Evolutionary conservation across 2,329 filamentous ascomycete species (phyloP).

Genomic region (Graphilbum fragrans): DNA sequence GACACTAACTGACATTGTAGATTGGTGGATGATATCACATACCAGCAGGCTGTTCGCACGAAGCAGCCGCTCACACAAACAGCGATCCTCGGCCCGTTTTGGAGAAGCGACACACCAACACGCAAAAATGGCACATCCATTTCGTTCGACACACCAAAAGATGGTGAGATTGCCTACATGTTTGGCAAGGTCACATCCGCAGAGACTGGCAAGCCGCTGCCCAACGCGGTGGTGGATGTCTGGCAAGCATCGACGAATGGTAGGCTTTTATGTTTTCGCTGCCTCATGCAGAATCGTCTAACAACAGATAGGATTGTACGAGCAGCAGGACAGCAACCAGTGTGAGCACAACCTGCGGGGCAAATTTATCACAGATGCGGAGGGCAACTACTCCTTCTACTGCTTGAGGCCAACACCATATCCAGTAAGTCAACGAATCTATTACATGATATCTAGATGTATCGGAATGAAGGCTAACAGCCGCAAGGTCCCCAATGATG

Average conservation of each 20-base stretch:
- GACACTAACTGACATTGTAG: no score
- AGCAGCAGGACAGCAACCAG: conserved; percentile 52
- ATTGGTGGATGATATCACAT: conserved; percentile 53
- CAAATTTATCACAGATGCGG: conserved; percentile 17
- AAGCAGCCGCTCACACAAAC: conserved; percentile 30
- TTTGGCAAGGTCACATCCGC: conserved; percentile 29
- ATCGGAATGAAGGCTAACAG: neutral
- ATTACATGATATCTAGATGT: neutral
- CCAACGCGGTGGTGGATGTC: conserved; percentile 44
- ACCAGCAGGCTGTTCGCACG: conserved; percentile 31
- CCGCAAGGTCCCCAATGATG: conserved; percentile 6
- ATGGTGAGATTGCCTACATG: conserved; percentile 37
- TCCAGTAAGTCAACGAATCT: conserved; percentile 17
- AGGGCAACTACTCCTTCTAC: conserved; percentile 52
- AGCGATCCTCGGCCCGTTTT: conserved; percentile 58
- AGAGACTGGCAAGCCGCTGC: conserved; percentile 38
- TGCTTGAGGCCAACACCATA: conserved; percentile 49
- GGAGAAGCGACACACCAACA: conserved; percentile 46
- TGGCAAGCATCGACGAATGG: conserved; percentile 50
- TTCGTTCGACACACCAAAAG: conserved; percentile 23
- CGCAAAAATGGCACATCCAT: conserved; percentile 46
- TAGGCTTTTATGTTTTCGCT: neutral
- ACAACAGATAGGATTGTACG: conserved; percentile 33
- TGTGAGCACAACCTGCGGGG: conserved; percentile 10
- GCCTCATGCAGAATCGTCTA: neutral